Percentiles rank a stretch among this genome's conserved stretches.
Conservation (phyloP, 331 rosid species). For the Arachis monticola region DNA sequence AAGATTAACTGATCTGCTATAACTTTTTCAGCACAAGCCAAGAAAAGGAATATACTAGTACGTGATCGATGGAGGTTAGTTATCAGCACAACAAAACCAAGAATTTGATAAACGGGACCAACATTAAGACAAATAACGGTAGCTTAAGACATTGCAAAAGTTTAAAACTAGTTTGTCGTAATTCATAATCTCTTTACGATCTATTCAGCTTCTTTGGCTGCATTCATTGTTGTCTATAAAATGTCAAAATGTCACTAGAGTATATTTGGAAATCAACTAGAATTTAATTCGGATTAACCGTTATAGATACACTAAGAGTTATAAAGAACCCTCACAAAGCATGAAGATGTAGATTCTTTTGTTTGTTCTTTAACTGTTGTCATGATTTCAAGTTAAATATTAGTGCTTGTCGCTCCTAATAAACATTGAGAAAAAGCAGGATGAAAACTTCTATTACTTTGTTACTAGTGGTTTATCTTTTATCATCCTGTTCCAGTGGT, state of each 20-base stretch:
- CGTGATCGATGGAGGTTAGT: background rate
- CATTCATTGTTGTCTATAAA: background rate
- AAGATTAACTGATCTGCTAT: background rate
- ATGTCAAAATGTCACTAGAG: background rate
- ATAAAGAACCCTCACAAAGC: background rate
- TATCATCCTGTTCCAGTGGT: no score
- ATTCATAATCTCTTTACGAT: no score
- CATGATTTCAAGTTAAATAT: no score
- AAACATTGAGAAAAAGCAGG: no score
- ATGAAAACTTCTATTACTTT: no score
- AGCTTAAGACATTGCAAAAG: background rate
- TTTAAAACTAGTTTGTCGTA: background rate
- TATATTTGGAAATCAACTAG: background rate
- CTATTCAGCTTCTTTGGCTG: background rate
- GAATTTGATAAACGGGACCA: background rate
- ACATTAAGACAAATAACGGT: background rate
- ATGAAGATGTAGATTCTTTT: background rate
- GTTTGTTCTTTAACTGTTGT: no score
- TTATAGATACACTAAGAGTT: background rate
- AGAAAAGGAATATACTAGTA: constrained; percentile 14
- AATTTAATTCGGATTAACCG: background rate
- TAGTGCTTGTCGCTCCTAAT: no score
- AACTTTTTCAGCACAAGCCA: background rate
- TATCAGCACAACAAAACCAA: background rate
- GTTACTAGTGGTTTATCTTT: no score